Evolutionary conservation across 108 stramenopile genomes (phyloP).

Genomic region (Stephanodiscus minutulus): DNA sequence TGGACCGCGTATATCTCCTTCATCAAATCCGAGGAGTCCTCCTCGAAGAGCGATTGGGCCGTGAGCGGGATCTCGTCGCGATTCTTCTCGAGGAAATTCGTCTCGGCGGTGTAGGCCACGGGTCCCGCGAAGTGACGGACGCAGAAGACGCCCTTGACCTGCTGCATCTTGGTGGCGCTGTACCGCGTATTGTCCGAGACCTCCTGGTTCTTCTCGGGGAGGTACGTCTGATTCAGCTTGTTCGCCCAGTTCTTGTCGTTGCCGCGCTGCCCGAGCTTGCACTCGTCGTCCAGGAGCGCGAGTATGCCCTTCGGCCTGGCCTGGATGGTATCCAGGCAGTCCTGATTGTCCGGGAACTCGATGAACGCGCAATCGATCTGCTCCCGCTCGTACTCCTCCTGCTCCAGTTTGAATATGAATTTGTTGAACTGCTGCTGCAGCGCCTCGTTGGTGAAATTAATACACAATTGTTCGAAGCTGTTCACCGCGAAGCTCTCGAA

Average conservation of each 20-base stretch:
- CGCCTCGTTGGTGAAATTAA: conserved; percentile 99
- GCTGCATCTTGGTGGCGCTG: conserved; percentile 74
- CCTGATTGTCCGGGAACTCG: conserved; percentile 96
- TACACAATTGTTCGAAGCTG: conserved; percentile 98
- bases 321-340: conserved; percentile 98
- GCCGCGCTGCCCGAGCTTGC: conserved; percentile 78
- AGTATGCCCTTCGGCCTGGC: conserved; percentile 88
- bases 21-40: conserved; percentile 77
- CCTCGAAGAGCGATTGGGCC: conserved; percentile 86
- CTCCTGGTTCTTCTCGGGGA: conserved; percentile 73
- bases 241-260: conserved; percentile 84
- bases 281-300: conserved; percentile 93
- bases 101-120: conserved; percentile 90
- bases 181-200: conserved; percentile 85
- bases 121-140: conserved; percentile 96
- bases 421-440: conserved; percentile 99
- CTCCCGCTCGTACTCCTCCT: conserved; percentile 94
- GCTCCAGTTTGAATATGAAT: conserved; percentile 99
- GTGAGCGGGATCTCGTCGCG: conserved; percentile 95
- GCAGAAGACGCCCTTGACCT: conserved; percentile 79
- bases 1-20: conserved; percentile 78
- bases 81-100: conserved; percentile 97
- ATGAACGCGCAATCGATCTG: conserved; percentile 90
- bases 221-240: conserved; percentile 78
- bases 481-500: conserved; percentile 98